phyloP scores from a whole-genome alignment of 345 rosid genomes.

The Gossypium australe region DNA sequence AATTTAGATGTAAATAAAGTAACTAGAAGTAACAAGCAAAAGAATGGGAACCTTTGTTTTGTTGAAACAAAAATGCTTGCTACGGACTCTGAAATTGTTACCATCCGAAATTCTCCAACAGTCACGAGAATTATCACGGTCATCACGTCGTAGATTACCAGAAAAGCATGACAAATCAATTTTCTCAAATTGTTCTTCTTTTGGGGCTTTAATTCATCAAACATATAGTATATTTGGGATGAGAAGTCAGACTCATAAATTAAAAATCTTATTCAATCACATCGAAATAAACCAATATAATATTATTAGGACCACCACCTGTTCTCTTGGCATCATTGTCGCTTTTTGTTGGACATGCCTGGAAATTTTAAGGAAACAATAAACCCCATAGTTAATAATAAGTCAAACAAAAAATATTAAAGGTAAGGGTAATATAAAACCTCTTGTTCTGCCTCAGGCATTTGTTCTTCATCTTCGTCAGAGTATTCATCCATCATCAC shows the following conservation, averaged over 20 bases:
- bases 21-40: constrained; percentile 11
- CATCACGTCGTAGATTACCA: constrained; percentile 83
- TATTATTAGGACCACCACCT: constrained; percentile 35
- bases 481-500: constrained; percentile 77
- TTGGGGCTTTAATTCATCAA: constrained; percentile 36
- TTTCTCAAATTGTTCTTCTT: constrained; percentile 67
- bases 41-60: constrained; percentile 65
- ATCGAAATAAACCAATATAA: background rate
- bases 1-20: background rate
- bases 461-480: constrained; percentile 93
- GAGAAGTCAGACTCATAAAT: constrained; percentile 7
- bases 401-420: background rate
- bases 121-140: constrained; percentile 74
- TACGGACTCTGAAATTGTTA: constrained; percentile 89
- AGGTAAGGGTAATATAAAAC: constrained; percentile 30
- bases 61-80: constrained; percentile 80
- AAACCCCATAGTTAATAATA: background rate
- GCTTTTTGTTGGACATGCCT: constrained; percentile 43
- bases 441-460: constrained; percentile 89
- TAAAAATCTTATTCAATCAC: background rate
- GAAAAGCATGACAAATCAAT: constrained; percentile 81
- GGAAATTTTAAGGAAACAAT: constrained; percentile 20
- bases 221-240: constrained; percentile 8
- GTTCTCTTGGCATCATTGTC: constrained; percentile 56
- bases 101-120: constrained; percentile 91